Percentiles rank a stretch among this genome's conserved stretches.
phyloP scores from a whole-genome alignment of 1,284 basidiomycete genomes.

The Ceratobasidium sp. region DNA sequence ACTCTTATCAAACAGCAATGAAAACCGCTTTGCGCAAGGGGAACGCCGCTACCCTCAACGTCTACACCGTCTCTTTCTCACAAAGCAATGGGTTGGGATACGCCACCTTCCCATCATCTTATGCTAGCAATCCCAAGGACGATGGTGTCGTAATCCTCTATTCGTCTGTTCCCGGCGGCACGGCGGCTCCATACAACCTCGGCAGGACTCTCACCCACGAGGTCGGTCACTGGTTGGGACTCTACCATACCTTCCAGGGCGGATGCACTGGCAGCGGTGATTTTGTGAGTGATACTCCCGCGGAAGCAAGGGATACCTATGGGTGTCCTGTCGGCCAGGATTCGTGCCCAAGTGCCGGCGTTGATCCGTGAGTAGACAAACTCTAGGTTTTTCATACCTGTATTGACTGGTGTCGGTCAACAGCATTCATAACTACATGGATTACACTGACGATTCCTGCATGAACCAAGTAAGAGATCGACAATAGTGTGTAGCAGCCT shows the following conservation, averaged over 20 bases:
- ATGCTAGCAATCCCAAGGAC: constrained; percentile 39
- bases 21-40: constrained; percentile 48
- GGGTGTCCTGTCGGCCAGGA: constrained; percentile 42
- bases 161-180: constrained; percentile 46
- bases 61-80: constrained; percentile 40
- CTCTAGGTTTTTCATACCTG: no score
- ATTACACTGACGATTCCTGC: constrained; percentile 41
- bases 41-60: constrained; percentile 33
- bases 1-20: constrained; percentile 57
- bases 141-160: constrained; percentile 45
- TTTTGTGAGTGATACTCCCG: constrained; percentile 56
- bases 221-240: constrained; percentile 57
- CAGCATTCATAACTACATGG: constrained; percentile 37
- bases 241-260: constrained; percentile 63
- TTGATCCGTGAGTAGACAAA: constrained; percentile 41
- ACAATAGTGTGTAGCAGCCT: no score
- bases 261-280: constrained; percentile 60
- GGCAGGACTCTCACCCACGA: constrained; percentile 61
- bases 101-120: constrained; percentile 39
- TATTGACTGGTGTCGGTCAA: no score
- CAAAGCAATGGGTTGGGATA: constrained; percentile 42
- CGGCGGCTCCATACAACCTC: constrained; percentile 25
- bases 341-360: constrained; percentile 39
- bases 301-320: constrained; percentile 18
- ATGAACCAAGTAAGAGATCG: constrained; percentile 50